Evolutionary conservation across 2,329 filamentous ascomycete genomes (phyloP).

Genomic region (Xylariaceae sp.): DNA sequence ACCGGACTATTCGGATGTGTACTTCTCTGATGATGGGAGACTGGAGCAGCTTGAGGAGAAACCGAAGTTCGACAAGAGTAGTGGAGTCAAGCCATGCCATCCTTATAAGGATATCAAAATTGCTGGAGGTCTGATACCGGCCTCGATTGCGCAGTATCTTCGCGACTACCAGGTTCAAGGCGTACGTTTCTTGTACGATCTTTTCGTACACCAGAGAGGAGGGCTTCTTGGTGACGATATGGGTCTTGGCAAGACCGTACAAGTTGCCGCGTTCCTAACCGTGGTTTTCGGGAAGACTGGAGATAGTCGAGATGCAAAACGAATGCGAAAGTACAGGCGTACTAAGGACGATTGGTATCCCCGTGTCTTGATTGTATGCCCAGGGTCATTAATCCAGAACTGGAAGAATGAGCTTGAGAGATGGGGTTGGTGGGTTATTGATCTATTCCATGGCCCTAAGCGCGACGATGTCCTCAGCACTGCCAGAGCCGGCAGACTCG

Average conservation of each 20-base stretch:
- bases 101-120: conserved; percentile 70
- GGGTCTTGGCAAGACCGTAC: conserved; percentile 94
- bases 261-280: conserved; percentile 87
- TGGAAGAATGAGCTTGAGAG: conserved; percentile 81
- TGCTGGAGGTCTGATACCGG: conserved; percentile 78
- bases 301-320: conserved; percentile 76
- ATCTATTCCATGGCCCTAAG: conserved; percentile 67
- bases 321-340: conserved; percentile 80
- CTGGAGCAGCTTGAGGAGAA: conserved; percentile 60
- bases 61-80: conserved; percentile 57
- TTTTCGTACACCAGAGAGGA: conserved; percentile 87
- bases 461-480: conserved; percentile 68
- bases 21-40: conserved; percentile 67
- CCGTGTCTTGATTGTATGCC: conserved; percentile 77
- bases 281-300: conserved; percentile 92
- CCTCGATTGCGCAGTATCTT: conserved; percentile 83
- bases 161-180: conserved; percentile 88
- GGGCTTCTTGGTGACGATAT: conserved; percentile 94
- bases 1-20: conserved; percentile 68
- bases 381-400: conserved; percentile 81
- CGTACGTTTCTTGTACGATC: conserved; percentile 75
- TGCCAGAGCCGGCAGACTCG: conserved; percentile 69
- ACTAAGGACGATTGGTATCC: conserved; percentile 69
- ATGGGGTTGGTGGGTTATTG: conserved; percentile 95
- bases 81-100: conserved; percentile 58